phyloP scores from a whole-genome alignment of 192 early-diverging fungal species.

The Backusella sp. region DNA sequence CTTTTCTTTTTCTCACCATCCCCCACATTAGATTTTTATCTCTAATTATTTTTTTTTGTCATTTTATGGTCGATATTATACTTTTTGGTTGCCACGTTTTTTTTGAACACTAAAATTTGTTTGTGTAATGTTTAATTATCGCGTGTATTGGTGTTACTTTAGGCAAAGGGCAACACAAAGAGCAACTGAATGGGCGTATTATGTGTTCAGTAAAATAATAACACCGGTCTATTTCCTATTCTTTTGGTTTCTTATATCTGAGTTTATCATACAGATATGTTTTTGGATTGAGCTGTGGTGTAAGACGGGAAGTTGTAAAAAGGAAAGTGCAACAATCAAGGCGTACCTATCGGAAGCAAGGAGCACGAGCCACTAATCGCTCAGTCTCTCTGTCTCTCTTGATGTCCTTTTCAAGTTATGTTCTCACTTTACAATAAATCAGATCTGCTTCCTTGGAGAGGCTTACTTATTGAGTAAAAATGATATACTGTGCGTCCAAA shows the following conservation, averaged over 20 bases:
- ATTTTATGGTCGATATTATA: not conserved
- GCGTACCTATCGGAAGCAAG: constrained; percentile 8
- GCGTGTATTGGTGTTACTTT: constrained; percentile 2
- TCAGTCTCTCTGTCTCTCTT: not conserved
- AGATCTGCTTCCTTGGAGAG: not conserved
- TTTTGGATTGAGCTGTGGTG: not conserved
- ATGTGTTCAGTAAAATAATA: not conserved
- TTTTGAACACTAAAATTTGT: constrained; percentile 7
- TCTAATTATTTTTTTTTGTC: not conserved
- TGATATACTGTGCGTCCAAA: not conserved
- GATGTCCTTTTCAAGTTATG: not conserved
- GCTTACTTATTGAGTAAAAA: not conserved
- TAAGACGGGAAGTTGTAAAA: not conserved
- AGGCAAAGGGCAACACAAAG: not conserved
- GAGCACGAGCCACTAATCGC: constrained; percentile 1
- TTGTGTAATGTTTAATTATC: not conserved
- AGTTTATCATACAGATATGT: not conserved
- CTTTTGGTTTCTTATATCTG: not conserved
- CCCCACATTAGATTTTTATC: not conserved
- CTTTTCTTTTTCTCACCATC: not conserved
- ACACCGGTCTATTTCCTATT: not conserved
- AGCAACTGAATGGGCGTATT: not conserved
- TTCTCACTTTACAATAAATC: not conserved
- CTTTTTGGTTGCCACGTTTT: not conserved
- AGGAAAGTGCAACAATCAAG: constrained; percentile 5